Conservation (phyloP, 768 basidiomycete genomes). For the Calocera viscosa region DNA sequence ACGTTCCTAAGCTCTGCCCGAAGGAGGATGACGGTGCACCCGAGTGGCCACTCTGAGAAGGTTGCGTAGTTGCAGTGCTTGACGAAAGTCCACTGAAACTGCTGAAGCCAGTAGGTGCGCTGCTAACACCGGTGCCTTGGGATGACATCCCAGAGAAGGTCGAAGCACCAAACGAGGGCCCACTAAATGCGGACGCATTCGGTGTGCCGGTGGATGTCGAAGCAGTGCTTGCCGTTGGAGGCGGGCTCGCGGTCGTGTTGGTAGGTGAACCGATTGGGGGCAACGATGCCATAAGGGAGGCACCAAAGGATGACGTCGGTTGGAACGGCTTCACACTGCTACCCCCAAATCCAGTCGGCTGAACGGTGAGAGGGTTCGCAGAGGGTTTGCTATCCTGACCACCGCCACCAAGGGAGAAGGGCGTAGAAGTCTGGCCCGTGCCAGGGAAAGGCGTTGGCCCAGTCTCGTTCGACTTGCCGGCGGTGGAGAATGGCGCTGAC, state of each 20-base stretch:
- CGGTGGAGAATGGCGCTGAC: slow-evolving; percentile 40
- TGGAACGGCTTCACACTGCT: slow-evolving; percentile 60
- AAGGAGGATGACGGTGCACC: neutral
- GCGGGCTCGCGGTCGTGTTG: neutral
- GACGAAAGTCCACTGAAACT: slow-evolving; percentile 4
- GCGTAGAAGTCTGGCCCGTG: slow-evolving; percentile 12
- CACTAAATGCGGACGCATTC: neutral
- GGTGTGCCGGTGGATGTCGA: neutral
- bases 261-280: slow-evolving; percentile 57
- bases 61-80: neutral
- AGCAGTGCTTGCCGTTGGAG: neutral
- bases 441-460: slow-evolving; percentile 23
- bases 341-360: slow-evolving; percentile 43
- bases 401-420: slow-evolving; percentile 14
- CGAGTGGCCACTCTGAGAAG: neutral
- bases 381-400: slow-evolving; percentile 24
- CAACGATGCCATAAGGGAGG: slow-evolving; percentile 55
- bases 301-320: slow-evolving; percentile 68
- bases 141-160: neutral
- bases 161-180: neutral
- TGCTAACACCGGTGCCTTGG: neutral
- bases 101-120: neutral
- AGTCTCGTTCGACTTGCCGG: slow-evolving; percentile 33
- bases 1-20: neutral
- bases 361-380: slow-evolving; percentile 23